Percentiles rank a stretch among this genome's conserved stretches.
Conservation (phyloP, 2,329 filamentous ascomycete species). For the Magnaporthiopsis incrustans region DNA sequence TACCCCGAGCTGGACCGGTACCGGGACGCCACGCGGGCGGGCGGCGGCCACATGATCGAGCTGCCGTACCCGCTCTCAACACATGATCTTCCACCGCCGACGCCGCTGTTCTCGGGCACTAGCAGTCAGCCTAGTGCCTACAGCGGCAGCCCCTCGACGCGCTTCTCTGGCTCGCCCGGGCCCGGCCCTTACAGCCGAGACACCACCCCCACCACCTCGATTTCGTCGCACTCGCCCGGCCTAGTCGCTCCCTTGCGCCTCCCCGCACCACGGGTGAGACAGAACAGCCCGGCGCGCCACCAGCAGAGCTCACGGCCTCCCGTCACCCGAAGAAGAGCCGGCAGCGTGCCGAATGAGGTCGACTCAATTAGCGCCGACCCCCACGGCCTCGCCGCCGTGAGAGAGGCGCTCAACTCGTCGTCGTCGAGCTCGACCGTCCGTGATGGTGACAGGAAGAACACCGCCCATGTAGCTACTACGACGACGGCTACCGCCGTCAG, state of each 20-base stretch:
- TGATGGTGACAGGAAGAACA: constrained; percentile 33
- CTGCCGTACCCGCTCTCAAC: constrained; percentile 51
- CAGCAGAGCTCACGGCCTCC: constrained; percentile 3
- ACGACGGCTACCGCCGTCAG: constrained; percentile 11
- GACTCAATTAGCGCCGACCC: constrained; percentile 38
- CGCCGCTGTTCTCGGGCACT: constrained; percentile 54
- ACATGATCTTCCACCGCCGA: constrained; percentile 58
- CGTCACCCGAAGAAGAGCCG: constrained; percentile 45
- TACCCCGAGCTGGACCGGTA: constrained; percentile 58
- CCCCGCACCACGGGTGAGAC: constrained; percentile 39
- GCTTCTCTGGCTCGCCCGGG: constrained; percentile 64
- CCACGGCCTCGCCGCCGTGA: constrained; percentile 54
- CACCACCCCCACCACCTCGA: constrained; percentile 71
- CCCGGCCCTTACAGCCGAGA: constrained; percentile 66
- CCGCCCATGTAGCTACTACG: neutral
- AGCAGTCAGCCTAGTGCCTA: constrained; percentile 49
- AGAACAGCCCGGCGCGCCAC: constrained; percentile 41
- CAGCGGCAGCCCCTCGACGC: constrained; percentile 66
- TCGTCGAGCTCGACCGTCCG: constrained; percentile 64
- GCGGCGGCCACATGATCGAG: constrained; percentile 30
- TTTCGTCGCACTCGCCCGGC: constrained; percentile 66
- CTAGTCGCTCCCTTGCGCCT: constrained; percentile 41
- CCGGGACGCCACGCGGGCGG: constrained; percentile 34
- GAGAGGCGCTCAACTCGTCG: constrained; percentile 64
- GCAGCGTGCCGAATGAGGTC: constrained; percentile 44